Percentiles rank a stretch among this genome's conserved stretches.
These are phyloP conservation scores for Euphorbia tirucalli DNA, from an alignment of 345 rosid genomes.

Conservation along the genomic window DNA sequence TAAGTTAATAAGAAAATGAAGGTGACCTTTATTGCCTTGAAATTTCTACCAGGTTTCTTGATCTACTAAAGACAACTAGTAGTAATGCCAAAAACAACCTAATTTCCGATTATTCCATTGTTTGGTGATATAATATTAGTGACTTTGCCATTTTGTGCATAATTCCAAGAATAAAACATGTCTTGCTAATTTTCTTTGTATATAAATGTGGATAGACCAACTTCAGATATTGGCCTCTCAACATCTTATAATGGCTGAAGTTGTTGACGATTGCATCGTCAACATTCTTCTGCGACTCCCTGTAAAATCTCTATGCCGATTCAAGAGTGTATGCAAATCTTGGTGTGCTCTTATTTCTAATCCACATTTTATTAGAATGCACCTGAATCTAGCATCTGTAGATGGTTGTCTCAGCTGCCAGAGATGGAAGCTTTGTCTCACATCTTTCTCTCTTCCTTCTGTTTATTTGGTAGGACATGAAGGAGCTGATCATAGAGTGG, in stretches of 20 bases:
- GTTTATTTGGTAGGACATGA: not conserved
- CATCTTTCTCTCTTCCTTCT: slow-evolving; percentile 12
- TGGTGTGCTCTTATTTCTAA: slow-evolving; percentile 3
- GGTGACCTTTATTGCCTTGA: no score
- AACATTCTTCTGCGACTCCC: not conserved
- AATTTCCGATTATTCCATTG: no score
- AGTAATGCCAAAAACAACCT: no score
- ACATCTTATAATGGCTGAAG: not conserved
- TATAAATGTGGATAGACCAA: slow-evolving; percentile 1
- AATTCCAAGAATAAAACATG: not conserved
- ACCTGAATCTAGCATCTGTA: slow-evolving; percentile 2
- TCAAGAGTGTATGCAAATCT: slow-evolving; percentile 4
- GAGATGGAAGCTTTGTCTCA: slow-evolving; percentile 7
- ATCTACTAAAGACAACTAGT: no score
- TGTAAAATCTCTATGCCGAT: not conserved
- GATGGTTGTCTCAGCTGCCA: not conserved
- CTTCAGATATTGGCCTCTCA: no score
- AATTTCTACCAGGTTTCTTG: no score
- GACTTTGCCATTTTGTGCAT: not conserved
- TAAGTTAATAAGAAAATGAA: no score
- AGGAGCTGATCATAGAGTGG: not conserved
- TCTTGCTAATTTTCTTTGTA: not conserved
- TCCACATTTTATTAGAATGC: slow-evolving; percentile 4
- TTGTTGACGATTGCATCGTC: not conserved
- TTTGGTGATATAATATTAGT: no score